A percentile compares a stretch with the other conserved stretches of the same genome.
These are phyloP conservation scores for Avena eriantha DNA, from an alignment of 176 grass and related monocot species.

Conservation along the genomic window DNA sequence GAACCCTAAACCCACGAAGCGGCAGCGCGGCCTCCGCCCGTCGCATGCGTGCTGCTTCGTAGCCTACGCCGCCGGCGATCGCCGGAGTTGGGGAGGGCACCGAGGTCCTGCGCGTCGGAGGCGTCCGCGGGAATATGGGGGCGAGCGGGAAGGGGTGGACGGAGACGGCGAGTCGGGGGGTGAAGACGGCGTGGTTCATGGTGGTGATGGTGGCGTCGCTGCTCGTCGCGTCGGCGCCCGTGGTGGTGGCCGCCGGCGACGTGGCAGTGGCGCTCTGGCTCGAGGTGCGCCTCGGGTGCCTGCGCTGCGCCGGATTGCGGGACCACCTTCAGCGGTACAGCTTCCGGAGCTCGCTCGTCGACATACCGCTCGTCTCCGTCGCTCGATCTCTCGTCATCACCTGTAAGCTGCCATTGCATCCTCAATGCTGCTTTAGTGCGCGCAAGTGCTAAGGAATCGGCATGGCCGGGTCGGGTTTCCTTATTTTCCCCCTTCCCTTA, in stretches of 20 bases:
- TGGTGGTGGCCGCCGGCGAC: constrained; percentile 75
- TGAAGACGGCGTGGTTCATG: constrained; percentile 76
- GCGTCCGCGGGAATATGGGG: constrained; percentile 61
- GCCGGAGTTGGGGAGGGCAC: constrained; percentile 11
- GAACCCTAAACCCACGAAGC: constrained; percentile 29
- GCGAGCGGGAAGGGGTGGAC: constrained; percentile 64
- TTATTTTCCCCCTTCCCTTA: neutral
- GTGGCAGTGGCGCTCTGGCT: constrained; percentile 69
- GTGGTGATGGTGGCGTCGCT: constrained; percentile 78
- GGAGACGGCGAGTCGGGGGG: constrained; percentile 65
- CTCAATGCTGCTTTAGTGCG: neutral
- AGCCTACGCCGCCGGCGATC: constrained; percentile 42
- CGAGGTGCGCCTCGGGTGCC: constrained; percentile 63
- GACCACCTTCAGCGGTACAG: constrained; percentile 57
- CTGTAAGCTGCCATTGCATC: constrained; percentile 57
- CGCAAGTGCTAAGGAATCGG: neutral
- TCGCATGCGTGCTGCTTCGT: constrained; percentile 40
- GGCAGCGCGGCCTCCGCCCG: neutral
- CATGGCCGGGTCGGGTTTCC: constrained; percentile 3
- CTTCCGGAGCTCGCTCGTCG: constrained; percentile 81
- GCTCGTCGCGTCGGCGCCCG: constrained; percentile 74
- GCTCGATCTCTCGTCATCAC: constrained; percentile 77
- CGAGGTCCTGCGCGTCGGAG: constrained; percentile 33
- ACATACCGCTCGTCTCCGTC: constrained; percentile 87
- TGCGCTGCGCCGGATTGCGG: constrained; percentile 49